Conservation (phyloP, 768 basidiomycete species). For the Pseudohyphozyma bogoriensis region DNA sequence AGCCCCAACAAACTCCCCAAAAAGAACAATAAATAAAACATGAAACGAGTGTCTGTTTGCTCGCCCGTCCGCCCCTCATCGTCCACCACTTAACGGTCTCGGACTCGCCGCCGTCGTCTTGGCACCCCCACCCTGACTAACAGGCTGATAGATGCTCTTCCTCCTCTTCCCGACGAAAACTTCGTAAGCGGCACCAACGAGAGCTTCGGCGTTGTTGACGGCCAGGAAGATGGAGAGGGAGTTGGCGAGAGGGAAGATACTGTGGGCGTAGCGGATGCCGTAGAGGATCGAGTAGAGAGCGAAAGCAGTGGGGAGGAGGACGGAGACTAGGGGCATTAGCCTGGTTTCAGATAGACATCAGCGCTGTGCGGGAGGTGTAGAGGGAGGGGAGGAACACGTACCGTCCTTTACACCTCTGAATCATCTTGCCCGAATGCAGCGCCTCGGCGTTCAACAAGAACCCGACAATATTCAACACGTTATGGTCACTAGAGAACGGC, state of each 20-base stretch:
- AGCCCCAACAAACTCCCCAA: no score
- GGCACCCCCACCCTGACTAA: no score
- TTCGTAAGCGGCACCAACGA: neutral
- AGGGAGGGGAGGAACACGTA: neutral
- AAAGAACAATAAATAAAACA: no score
- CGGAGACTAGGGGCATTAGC: neutral
- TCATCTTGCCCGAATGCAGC: conserved; percentile 13
- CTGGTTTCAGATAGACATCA: neutral
- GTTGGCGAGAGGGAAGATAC: conserved; percentile 55
- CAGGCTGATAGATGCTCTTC: no score
- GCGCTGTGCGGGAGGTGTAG: neutral
- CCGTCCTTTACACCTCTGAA: neutral
- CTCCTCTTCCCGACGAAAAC: neutral
- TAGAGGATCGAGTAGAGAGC: conserved; percentile 52
- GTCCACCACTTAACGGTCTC: no score
- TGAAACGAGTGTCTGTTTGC: no score
- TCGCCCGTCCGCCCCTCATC: no score
- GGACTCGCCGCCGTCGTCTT: no score
- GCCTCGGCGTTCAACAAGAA: conserved; percentile 33
- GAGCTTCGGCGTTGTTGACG: conserved; percentile 20
- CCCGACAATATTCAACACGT: conserved; percentile 30
- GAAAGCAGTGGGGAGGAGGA: conserved; percentile 34
- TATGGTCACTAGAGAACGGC: conserved; percentile 72
- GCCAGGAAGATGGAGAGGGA: conserved; percentile 37
- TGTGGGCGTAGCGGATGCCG: conserved; percentile 58